Base-by-base conservation (phyloP, 78 protist species). In the Protostelium mycophagum region DNA sequence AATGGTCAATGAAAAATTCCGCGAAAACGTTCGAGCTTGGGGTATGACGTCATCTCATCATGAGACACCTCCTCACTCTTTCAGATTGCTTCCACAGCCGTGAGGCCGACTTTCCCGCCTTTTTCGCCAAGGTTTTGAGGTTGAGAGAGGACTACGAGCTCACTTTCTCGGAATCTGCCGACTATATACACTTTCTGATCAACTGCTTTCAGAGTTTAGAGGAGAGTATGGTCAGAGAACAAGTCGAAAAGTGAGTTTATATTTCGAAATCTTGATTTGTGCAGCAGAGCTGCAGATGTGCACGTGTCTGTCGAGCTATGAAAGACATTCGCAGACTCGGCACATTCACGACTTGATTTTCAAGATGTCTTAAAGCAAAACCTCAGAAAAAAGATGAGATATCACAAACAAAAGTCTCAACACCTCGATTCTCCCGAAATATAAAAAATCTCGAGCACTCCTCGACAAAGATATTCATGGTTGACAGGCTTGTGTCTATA, bases 1-100 rank as follows among this genome's bases (percentile, higher is more conserved):
- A 23, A 93, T 97, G 97, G 89, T 97, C 5, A 96, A 96, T 90
- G 97, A 94, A 37, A 96, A 97, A 91, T 83, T 89, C 39, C 89
- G 95, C 36, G 97, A 96, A 86, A 84, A 93, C n/a, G 91, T 84
- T 9, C n/a, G 37, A 10, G 38, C 63, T 28, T 91, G 94, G 95
- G 90, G 34, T 86, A 0, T 35, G 83, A 16, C 38, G 1, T n/a
- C n/a, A n/a, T n/a, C n/a, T n/a, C 1, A 37, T 34, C 37, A 63
- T 34, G 91, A 34, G 35, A 51, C 28, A 38, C 63, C 39, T 90
- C 87, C 36, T 9, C 84, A 10, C 0, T 85, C n/a, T 83, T 93
- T 34, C 51, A 28, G 38, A 34, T 63, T 38, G 37, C 88, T 35
- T 0, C 5, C n/a, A 28, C n/a, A 37, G 34, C 34, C 86, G n/a